Percentiles rank a stretch among this genome's conserved stretches.
Conservation (phyloP, 768 basidiomycete species). For the Hericium erinaceus region DNA sequence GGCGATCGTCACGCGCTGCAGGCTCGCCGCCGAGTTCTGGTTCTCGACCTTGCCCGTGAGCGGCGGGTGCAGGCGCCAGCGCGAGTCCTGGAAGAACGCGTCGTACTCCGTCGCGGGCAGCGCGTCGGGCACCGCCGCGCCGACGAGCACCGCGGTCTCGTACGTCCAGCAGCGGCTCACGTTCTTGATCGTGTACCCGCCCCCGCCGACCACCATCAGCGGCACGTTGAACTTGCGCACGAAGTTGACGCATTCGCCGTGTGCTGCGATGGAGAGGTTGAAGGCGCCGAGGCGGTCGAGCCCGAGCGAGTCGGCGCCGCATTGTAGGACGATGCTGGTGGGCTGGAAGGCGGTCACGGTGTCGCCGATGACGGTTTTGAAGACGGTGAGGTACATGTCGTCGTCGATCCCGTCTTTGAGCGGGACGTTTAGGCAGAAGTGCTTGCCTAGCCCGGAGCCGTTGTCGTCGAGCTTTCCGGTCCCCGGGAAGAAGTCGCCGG, state of each 20-base stretch:
- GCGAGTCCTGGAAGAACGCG: constrained; percentile 82
- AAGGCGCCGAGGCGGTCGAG: constrained; percentile 94
- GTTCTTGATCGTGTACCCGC: constrained; percentile 95
- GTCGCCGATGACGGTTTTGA: constrained; percentile 95
- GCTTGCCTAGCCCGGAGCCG: constrained; percentile 78
- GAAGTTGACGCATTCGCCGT: constrained; percentile 97
- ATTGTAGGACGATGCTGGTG: constrained; percentile 87
- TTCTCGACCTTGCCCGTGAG: constrained; percentile 89
- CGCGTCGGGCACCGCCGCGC: constrained; percentile 72
- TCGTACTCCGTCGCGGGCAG: constrained; percentile 88
- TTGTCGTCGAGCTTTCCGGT: constrained; percentile 95
- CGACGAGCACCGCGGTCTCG: constrained; percentile 90
- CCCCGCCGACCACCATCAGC: constrained; percentile 85
- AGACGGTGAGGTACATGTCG: constrained; percentile 90
- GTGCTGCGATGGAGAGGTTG: constrained; percentile 94
- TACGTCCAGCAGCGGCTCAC: constrained; percentile 99
- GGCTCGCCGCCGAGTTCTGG: constrained; percentile 71
- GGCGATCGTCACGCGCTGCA: constrained; percentile 82
- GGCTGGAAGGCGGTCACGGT: constrained; percentile 85
- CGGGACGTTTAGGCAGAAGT: constrained; percentile 93
- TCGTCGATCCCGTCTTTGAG: constrained; percentile 95
- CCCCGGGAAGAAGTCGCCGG: constrained; percentile 96
- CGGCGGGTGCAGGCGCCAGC: constrained; percentile 91
- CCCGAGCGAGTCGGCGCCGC: constrained; percentile 93
- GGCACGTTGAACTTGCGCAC: constrained; percentile 90